Percentiles rank a stretch among this genome's conserved stretches.
These are phyloP conservation scores for Amorphotheca resinae DNA, from an alignment of 495 filamentous ascomycete genomes.

Conservation along the genomic window DNA sequence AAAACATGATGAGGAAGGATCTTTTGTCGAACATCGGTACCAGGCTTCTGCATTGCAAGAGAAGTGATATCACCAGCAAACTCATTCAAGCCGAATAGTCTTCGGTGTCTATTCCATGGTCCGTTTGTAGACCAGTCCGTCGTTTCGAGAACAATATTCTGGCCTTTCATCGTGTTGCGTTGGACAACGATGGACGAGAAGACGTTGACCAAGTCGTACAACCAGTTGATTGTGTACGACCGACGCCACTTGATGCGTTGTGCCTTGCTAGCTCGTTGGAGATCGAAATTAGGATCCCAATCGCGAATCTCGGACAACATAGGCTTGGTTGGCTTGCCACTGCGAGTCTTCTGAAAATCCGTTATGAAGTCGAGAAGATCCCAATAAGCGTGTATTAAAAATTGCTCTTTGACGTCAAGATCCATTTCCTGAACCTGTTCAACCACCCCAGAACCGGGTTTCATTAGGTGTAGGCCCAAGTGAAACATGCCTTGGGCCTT, in stretches of 20 bases:
- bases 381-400: constrained; percentile 29
- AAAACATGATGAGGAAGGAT: constrained; percentile 35
- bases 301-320: constrained; percentile 26
- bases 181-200: constrained; percentile 30
- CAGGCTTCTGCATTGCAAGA: constrained; percentile 30
- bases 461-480: constrained; percentile 11
- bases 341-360: constrained; percentile 33
- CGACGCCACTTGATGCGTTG: constrained; percentile 33
- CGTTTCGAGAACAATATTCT: constrained; percentile 23
- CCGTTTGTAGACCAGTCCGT: constrained; percentile 25
- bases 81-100: constrained; percentile 29
- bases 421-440: constrained; percentile 10
- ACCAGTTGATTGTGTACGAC: constrained; percentile 36
- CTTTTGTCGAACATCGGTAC: constrained; percentile 25
- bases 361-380: constrained; percentile 33
- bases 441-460: constrained; percentile 3
- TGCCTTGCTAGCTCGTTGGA: constrained; percentile 24
- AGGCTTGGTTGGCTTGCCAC: constrained; percentile 32
- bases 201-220: constrained; percentile 36
- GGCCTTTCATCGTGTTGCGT: constrained; percentile 23
- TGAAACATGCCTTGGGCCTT: constrained; percentile 21
- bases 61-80: constrained; percentile 27
- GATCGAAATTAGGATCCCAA: constrained; percentile 33
- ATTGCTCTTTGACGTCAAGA: constrained; percentile 30
- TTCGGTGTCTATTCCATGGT: constrained; percentile 21